Conservation (phyloP, 495 filamentous ascomycete species). For the Penicillium paradoxum region DNA sequence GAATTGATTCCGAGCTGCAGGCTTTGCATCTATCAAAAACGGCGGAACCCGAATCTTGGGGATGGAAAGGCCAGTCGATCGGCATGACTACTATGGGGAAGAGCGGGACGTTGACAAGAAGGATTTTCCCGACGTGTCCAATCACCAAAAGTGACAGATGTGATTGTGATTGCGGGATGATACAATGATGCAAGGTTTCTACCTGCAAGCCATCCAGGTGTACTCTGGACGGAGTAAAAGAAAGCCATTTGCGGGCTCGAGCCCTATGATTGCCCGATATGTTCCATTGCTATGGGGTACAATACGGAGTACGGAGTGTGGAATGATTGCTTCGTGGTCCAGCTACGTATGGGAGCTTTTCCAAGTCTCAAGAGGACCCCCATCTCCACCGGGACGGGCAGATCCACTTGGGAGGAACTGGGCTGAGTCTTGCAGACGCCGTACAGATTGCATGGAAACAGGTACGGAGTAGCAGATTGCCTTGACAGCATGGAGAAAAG, state of each 20-base stretch:
- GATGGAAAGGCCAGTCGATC: not conserved
- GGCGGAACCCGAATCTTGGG: conserved; percentile 2
- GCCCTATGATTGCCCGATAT: not conserved
- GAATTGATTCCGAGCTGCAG: conserved; percentile 9
- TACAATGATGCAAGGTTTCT: conserved; percentile 20
- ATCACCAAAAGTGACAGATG: conserved; percentile 2
- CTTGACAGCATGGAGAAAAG: not conserved
- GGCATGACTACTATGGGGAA: not conserved
- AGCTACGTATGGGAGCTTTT: no score
- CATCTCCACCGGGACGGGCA: conserved; percentile 7
- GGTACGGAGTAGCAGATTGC: no score
- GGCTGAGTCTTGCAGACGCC: not conserved
- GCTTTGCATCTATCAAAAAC: conserved; percentile 11
- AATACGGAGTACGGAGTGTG: no score
- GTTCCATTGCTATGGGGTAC: not conserved
- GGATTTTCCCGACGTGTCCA: conserved; percentile 5
- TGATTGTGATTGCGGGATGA: conserved; percentile 13
- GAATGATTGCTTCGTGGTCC: not conserved
- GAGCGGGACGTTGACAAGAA: not conserved
- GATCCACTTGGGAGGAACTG: conserved; percentile 9
- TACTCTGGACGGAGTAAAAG: no score
- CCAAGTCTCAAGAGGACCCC: not conserved
- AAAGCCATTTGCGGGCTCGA: conserved; percentile 13
- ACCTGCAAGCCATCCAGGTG: conserved; percentile 17
- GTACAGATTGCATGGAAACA: no score